Evolutionary conservation across 345 rosid genomes (phyloP).

Genomic region (Gossypium turneri): DNA sequence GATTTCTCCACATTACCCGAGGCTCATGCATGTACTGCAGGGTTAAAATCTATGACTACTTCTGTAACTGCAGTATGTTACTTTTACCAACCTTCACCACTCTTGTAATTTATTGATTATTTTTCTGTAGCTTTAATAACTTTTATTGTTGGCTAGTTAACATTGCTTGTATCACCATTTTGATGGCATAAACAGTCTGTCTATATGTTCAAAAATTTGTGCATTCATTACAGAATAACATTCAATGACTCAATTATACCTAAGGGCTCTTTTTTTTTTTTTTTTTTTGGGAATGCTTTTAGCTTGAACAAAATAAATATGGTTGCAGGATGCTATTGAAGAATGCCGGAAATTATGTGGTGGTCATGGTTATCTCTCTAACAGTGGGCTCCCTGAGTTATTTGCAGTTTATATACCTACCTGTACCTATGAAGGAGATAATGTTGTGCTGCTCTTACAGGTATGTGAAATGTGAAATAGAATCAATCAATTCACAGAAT

Average conservation of each 20-base stretch:
- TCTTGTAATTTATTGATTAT: background rate
- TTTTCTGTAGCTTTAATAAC: background rate
- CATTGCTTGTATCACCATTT: background rate
- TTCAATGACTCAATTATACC: background rate
- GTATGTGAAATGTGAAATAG: constrained; percentile 27
- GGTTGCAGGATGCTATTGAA: constrained; percentile 86
- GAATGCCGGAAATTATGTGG: constrained; percentile 98
- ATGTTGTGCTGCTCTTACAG: constrained; percentile 84
- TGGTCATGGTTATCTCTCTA: constrained; percentile 92
- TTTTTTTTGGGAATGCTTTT: background rate
- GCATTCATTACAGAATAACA: background rate
- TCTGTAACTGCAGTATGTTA: constrained; percentile 80
- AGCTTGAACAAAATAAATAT: constrained; percentile 6
- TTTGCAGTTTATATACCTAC: constrained; percentile 95
- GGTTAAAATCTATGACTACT: constrained; percentile 94
- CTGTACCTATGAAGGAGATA: constrained; percentile 99
- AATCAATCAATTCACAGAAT: background rate
- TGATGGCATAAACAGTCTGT: background rate
- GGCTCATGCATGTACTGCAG: constrained; percentile 99
- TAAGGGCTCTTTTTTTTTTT: background rate
- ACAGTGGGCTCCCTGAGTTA: constrained; percentile 97
- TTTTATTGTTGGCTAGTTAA: constrained; percentile 2
- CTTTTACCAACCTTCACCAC: constrained; percentile 1
- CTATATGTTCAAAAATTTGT: background rate
- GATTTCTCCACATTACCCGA: constrained; percentile 95